A percentile compares a stretch with the other conserved stretches of the same genome.
These are phyloP conservation scores for Hypoxylon rickii DNA, from an alignment of 495 filamentous ascomycete species.

Conservation along the genomic window DNA sequence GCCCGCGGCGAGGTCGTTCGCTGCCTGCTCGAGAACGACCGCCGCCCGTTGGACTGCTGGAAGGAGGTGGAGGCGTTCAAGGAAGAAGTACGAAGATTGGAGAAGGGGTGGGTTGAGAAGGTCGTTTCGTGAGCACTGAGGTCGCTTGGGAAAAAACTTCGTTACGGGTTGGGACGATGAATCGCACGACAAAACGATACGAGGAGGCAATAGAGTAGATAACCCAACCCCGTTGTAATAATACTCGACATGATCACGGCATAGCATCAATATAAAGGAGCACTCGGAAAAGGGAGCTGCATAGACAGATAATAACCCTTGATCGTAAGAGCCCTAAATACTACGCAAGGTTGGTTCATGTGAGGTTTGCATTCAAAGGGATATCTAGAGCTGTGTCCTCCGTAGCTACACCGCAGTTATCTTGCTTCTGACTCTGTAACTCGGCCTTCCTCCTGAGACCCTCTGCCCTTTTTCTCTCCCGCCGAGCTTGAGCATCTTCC, in stretches of 20 bases:
- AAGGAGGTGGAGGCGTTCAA: constrained; percentile 90
- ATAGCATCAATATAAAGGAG: constrained; percentile 29
- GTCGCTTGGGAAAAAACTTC: no score
- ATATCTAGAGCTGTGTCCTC: constrained; percentile 30
- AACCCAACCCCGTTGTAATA: constrained; percentile 33
- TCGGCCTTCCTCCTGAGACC: constrained; percentile 57
- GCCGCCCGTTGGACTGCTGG: constrained; percentile 94
- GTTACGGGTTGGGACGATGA: no score
- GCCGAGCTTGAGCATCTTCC: constrained; percentile 63
- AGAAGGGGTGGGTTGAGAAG: constrained; percentile 85
- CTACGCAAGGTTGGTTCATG: constrained; percentile 12
- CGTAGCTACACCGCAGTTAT: neutral
- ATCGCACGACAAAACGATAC: no score
- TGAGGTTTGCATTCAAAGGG: constrained; percentile 33
- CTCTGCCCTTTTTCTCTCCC: constrained; percentile 65
- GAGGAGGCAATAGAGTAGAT: no score
- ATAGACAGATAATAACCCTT: constrained; percentile 29
- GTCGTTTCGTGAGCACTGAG: constrained; percentile 60
- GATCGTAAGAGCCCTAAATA: neutral
- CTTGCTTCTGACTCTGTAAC: constrained; percentile 18
- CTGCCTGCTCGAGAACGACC: constrained; percentile 84
- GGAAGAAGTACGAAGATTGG: constrained; percentile 79
- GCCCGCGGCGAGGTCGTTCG: constrained; percentile 78
- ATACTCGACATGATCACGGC: constrained; percentile 31
- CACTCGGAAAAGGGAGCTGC: constrained; percentile 26